phyloP scores from a whole-genome alignment of 441 rosid species.

The Geranium incanum region DNA sequence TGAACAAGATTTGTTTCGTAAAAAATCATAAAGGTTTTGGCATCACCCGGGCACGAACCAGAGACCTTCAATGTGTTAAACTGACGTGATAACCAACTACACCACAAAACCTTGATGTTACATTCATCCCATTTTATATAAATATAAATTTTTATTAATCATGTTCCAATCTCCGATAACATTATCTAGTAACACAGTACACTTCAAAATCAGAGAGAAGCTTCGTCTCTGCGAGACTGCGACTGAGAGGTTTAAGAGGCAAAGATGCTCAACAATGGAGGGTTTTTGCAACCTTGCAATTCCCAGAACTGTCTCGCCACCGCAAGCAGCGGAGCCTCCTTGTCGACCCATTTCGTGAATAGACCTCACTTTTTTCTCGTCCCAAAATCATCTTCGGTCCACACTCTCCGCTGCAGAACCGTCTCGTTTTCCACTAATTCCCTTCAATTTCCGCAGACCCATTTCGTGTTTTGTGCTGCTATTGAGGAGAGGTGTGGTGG shows the following conservation, averaged over 20 bases:
- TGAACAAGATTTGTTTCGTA: too few species aligned
- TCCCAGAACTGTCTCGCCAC: not conserved
- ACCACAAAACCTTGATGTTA: conserved; percentile 51
- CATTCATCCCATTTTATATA: too few species aligned
- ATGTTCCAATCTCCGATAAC: not conserved
- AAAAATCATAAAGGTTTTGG: conserved; percentile 20
- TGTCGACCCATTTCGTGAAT: not conserved
- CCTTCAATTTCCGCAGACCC: conserved; percentile 18
- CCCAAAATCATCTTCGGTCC: not conserved
- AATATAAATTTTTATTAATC: too few species aligned
- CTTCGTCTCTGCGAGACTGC: not conserved
- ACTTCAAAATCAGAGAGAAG: not conserved
- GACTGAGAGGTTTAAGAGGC: not conserved
- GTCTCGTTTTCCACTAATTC: conserved; percentile 20
- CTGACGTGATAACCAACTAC: conserved; percentile 99
- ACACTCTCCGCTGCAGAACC: conserved; percentile 1
- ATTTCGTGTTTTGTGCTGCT: conserved; percentile 13
- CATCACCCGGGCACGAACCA: conserved; percentile 85
- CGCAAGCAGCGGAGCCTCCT: not conserved
- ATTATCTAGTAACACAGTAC: not conserved
- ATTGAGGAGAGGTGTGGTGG: conserved; percentile 15
- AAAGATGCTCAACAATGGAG: conserved; percentile 4
- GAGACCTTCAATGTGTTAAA: conserved; percentile 98
- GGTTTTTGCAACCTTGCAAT: not conserved
- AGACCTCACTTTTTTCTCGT: not conserved